phyloP scores from a whole-genome alignment of 2,329 filamentous ascomycete genomes.

The Apiospora kogelbergensis region DNA sequence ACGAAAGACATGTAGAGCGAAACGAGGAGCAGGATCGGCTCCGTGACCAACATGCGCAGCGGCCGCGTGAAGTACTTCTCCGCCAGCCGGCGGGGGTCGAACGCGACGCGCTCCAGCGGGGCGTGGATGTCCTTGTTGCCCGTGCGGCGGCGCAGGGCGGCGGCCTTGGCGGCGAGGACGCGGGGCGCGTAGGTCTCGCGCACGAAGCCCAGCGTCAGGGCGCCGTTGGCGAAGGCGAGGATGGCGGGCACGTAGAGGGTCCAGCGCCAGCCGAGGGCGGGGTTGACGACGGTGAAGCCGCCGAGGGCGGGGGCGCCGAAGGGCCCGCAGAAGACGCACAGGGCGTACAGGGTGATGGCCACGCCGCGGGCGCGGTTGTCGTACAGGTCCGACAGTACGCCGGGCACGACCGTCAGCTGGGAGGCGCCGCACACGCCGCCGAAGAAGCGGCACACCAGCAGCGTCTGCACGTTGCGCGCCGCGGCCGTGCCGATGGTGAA shows the following conservation, averaged over 20 bases:
- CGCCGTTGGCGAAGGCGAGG: constrained; percentile 7
- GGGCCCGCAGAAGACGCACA: constrained; percentile 6
- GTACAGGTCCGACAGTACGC: background rate
- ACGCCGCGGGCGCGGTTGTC: constrained; percentile 6
- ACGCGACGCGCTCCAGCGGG: background rate
- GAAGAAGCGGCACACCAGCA: constrained; percentile 8
- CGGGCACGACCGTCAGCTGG: constrained; percentile 1
- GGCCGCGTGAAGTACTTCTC: constrained; percentile 10
- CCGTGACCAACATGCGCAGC: constrained; percentile 9
- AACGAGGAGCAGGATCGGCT: constrained; percentile 9
- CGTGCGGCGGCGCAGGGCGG: background rate
- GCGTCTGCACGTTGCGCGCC: background rate
- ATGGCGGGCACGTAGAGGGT: background rate
- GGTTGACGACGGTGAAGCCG: background rate
- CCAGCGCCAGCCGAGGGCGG: background rate
- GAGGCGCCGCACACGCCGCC: constrained; percentile 9
- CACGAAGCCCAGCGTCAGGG: background rate
- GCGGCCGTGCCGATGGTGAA: constrained; percentile 1
- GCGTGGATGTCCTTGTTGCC: background rate
- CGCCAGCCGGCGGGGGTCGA: background rate
- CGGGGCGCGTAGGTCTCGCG: constrained; percentile 7
- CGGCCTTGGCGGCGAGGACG: background rate
- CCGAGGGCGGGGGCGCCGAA: constrained; percentile 1
- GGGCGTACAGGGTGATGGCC: background rate
- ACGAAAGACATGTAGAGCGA: constrained; percentile 11